Evolutionary conservation across 768 basidiomycete genomes (phyloP).

Genomic region (Tulasnella sp.): DNA sequence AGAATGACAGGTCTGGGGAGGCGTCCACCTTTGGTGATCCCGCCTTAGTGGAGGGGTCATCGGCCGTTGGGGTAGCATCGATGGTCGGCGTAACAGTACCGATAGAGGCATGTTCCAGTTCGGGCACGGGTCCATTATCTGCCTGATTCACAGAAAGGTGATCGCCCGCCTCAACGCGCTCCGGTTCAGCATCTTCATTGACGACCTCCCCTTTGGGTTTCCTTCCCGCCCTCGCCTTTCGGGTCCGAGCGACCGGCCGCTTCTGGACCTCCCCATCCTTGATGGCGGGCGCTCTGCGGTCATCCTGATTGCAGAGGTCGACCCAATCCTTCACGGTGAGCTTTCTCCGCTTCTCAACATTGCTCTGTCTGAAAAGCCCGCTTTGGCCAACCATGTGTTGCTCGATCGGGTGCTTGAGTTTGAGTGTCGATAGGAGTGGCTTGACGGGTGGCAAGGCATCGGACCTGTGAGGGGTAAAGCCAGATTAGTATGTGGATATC

Average conservation of each 20-base stretch:
- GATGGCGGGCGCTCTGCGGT: constrained; percentile 8
- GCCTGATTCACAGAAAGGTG: not conserved
- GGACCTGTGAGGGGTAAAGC: constrained; percentile 38
- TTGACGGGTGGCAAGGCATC: constrained; percentile 60
- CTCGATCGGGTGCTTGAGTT: constrained; percentile 78
- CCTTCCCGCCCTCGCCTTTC: not conserved
- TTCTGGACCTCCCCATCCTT: constrained; percentile 8
- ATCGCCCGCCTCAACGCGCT: constrained; percentile 27
- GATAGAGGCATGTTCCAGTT: not conserved
- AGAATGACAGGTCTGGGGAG: constrained; percentile 43
- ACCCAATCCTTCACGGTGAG: constrained; percentile 15
- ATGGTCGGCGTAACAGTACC: not conserved
- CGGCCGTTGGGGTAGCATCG: not conserved
- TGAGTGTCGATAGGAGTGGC: constrained; percentile 59
- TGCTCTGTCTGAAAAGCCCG: constrained; percentile 19
- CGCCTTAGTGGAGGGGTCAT: not conserved
- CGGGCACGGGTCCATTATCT: not conserved
- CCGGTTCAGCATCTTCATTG: constrained; percentile 27
- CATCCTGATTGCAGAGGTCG: constrained; percentile 12
- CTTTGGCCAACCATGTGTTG: constrained; percentile 16
- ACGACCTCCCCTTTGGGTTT: not conserved
- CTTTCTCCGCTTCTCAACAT: constrained; percentile 16
- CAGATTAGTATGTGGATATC: too few species aligned
- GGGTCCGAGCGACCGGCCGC: not conserved
- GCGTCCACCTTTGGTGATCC: constrained; percentile 1